Evolutionary conservation across 129 eudicot species (phyloP), one percentile per base, ranked within the genome.

Genomic region (Lactuca saligna): DNA sequence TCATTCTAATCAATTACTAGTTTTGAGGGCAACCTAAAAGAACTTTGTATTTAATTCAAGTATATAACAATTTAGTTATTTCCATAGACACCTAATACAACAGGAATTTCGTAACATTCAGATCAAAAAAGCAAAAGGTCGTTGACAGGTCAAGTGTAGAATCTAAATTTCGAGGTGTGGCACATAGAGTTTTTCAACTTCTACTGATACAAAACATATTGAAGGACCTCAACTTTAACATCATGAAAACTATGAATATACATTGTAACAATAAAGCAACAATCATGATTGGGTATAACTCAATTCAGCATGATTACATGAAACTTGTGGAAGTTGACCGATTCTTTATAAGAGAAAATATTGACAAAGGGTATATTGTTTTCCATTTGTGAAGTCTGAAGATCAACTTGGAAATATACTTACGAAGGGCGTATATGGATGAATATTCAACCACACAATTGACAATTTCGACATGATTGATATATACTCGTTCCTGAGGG

Each of bases 241-340:
- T 37, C 35, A 29, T 4, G n/a, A 60, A 60, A 12, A 20, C 44
- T 34, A 60, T 60, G 65, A 17, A 34, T 11, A 10, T 60, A 13
- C 41, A 60, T 37, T 60, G 65, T 31, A 48, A 60, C 7, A 60
- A 33, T 37, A 34, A 37, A n/a, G 46, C 46, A 60, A 8, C 65
- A 11, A 61, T 61, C 8, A 31, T 33, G 17, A 61, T 61, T 38
- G 10, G 11, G 11, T 32, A 61, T 35, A 61, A 61, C 46, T 29
- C 31, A 9, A 8, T 61, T 34, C 66, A 61, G 13, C 66, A 61
- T 17, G 66, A 61, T 17, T n/a, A 31, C 3, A 61, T 42, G 11
- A 61, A 61, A 17, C 66, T 37, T 33, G 66, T 61, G 49, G 66
- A 61, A 33, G 50, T 61, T 6, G 51, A 61, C 46, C 0, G 66